A percentile compares a stretch with the other conserved stretches of the same genome.
These are phyloP conservation scores for Suhomyces chickasaworum DNA, from an alignment of 1,139 yeast genomes.

Conservation along the genomic window DNA sequence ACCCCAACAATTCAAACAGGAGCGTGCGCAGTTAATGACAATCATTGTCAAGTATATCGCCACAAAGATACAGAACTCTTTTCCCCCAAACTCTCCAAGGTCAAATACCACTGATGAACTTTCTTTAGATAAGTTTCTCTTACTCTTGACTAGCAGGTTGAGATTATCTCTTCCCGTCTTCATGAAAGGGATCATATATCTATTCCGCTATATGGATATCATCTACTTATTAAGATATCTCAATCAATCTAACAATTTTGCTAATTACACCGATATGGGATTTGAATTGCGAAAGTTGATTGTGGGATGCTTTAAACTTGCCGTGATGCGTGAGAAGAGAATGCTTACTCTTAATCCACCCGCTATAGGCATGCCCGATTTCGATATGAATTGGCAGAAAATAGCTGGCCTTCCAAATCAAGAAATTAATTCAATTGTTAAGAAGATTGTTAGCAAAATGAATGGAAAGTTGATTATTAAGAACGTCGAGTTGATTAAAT, in stretches of 20 bases:
- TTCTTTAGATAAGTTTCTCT: slow-evolving; percentile 45
- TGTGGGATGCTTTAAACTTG: slow-evolving; percentile 47
- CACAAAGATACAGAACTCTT: slow-evolving; percentile 47
- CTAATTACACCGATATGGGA: slow-evolving; percentile 43
- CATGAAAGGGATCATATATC: slow-evolving; percentile 46
- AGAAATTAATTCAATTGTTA: slow-evolving; percentile 41
- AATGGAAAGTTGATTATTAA: slow-evolving; percentile 48
- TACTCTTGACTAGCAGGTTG: slow-evolving; percentile 43
- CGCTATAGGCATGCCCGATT: slow-evolving; percentile 1
- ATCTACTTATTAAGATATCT: slow-evolving; percentile 49
- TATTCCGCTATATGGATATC: slow-evolving; percentile 53
- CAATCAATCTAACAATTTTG: slow-evolving; percentile 50
- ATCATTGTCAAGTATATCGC: slow-evolving; percentile 48
- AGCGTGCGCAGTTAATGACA: slow-evolving; percentile 42
- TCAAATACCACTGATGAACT: slow-evolving; percentile 31
- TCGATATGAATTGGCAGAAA: slow-evolving; percentile 30
- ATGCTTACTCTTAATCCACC: slow-evolving; percentile 12
- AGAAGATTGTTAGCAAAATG: slow-evolving; percentile 42
- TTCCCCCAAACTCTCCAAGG: slow-evolving; percentile 43
- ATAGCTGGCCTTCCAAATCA: slow-evolving; percentile 43
- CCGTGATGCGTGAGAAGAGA: slow-evolving; percentile 36
- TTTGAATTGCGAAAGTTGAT: slow-evolving; percentile 47
- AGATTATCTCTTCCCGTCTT: slow-evolving; percentile 40
- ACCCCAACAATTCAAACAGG: slow-evolving; percentile 18
- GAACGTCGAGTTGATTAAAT: slow-evolving; percentile 39